phyloP scores from a whole-genome alignment of 1,284 basidiomycete genomes.

The Austroboletus novae-zelandiae region DNA sequence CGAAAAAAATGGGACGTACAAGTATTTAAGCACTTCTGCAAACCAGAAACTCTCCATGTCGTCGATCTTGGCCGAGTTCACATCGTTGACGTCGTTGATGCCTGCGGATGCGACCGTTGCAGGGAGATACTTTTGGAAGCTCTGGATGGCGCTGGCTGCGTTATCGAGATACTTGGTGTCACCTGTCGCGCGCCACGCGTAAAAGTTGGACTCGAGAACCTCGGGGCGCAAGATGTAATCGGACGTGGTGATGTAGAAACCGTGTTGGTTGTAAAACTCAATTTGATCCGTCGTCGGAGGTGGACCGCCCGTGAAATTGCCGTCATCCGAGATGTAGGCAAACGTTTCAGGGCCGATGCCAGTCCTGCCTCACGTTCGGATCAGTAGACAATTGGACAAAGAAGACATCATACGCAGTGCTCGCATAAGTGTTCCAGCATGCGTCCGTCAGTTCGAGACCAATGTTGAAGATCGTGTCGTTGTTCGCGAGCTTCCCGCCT shows the following conservation, averaged over 20 bases:
- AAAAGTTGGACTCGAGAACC: conserved; percentile 77
- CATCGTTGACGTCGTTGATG: conserved; percentile 49
- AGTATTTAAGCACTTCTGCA: conserved; percentile 72
- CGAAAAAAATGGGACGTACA: conserved; percentile 41
- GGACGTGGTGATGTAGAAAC: conserved; percentile 56
- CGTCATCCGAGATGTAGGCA: conserved; percentile 55
- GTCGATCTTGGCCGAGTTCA: conserved; percentile 44
- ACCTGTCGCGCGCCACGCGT: conserved; percentile 72
- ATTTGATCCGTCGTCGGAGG: conserved; percentile 35
- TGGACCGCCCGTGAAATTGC: conserved; percentile 47
- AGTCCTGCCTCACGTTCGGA: conserved; percentile 41
- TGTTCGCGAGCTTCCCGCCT: conserved; percentile 66
- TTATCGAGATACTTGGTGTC: conserved; percentile 41
- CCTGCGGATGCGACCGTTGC: conserved; percentile 44
- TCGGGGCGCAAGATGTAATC: conserved; percentile 62
- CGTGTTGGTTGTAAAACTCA: conserved; percentile 56
- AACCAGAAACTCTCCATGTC: conserved; percentile 77
- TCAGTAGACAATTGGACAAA: not conserved
- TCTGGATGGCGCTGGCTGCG: conserved; percentile 37
- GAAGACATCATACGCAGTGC: conserved; percentile 52
- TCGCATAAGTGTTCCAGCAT: conserved; percentile 76
- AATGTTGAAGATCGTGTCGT: conserved; percentile 62
- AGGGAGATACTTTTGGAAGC: conserved; percentile 46
- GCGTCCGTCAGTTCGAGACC: conserved; percentile 61
- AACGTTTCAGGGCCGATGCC: conserved; percentile 73